phyloP scores from a whole-genome alignment of 2,329 filamentous ascomycete species.

The Aspergillus quadricinctus region DNA sequence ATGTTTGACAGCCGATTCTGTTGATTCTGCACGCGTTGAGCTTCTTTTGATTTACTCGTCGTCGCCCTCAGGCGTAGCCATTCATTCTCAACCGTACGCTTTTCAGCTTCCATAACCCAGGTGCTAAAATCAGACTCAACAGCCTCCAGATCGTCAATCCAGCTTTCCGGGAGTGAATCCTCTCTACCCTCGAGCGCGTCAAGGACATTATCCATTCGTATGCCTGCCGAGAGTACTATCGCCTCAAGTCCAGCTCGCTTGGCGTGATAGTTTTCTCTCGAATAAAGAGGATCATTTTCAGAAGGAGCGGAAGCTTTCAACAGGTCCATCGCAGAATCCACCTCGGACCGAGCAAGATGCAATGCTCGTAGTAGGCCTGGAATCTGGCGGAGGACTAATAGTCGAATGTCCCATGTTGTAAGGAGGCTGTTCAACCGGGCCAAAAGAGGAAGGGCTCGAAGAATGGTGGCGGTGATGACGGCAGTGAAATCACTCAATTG shows the following conservation, averaged over 20 bases:
- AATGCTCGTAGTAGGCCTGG: slow-evolving; percentile 65
- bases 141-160: slow-evolving; percentile 81
- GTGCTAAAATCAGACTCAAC: slow-evolving; percentile 72
- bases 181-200: slow-evolving; percentile 78
- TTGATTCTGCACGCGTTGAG: not conserved
- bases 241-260: slow-evolving; percentile 56
- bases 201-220: slow-evolving; percentile 75
- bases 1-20: not conserved
- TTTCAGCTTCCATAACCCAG: slow-evolving; percentile 77
- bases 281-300: slow-evolving; percentile 25
- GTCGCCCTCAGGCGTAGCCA: slow-evolving; percentile 26
- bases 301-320: slow-evolving; percentile 25
- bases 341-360: slow-evolving; percentile 32
- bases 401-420: slow-evolving; percentile 70
- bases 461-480: slow-evolving; percentile 81
- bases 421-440: slow-evolving; percentile 70
- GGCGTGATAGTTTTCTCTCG: slow-evolving; percentile 37
- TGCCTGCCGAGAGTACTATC: slow-evolving; percentile 66
- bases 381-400: slow-evolving; percentile 69
- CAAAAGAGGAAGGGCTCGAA: slow-evolving; percentile 81
- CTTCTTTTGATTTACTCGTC: slow-evolving; percentile 3
- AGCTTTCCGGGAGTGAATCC: slow-evolving; percentile 78
- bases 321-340: slow-evolving; percentile 31
- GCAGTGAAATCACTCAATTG: slow-evolving; percentile 86
- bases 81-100: slow-evolving; percentile 65